Evolutionary conservation across 1,139 yeast genomes (phyloP).

Genomic region (Taiozyma onychis): DNA sequence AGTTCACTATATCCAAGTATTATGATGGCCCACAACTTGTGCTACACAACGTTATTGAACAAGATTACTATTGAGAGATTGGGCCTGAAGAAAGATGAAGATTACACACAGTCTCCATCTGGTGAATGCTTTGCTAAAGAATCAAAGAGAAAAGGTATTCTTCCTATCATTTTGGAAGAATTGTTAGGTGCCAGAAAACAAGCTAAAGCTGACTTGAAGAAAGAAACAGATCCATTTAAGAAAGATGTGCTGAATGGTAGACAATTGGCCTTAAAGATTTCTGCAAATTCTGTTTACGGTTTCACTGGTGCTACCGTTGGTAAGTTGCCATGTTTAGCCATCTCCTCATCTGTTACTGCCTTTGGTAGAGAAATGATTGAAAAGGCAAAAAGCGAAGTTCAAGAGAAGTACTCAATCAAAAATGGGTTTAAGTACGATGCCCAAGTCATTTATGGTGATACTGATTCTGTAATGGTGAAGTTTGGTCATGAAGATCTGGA

Average conservation of each 20-base stretch:
- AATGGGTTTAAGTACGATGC: constrained; percentile 85
- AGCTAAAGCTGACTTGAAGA: constrained; percentile 85
- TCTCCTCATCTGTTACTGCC: constrained; percentile 92
- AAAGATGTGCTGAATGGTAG: constrained; percentile 94
- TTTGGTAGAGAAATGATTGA: constrained; percentile 98
- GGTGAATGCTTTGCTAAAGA: constrained; percentile 88
- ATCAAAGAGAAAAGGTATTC: constrained; percentile 67
- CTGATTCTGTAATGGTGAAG: constrained; percentile 98
- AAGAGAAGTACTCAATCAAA: constrained; percentile 64
- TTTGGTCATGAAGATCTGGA: constrained; percentile 82
- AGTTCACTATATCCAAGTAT: constrained; percentile 96
- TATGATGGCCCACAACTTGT: constrained; percentile 98
- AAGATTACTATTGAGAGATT: constrained; percentile 64
- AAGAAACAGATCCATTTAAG: constrained; percentile 91
- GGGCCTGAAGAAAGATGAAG: constrained; percentile 59
- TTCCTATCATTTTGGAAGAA: constrained; percentile 89
- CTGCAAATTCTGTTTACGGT: constrained; percentile 98
- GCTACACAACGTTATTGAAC: constrained; percentile 84
- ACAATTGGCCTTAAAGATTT: constrained; percentile 90
- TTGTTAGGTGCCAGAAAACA: constrained; percentile 86
- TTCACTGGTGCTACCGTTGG: constrained; percentile 99
- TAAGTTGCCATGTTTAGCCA: constrained; percentile 91
- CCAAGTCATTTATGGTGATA: constrained; percentile 94
- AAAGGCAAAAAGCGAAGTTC: constrained; percentile 80
- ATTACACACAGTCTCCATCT: constrained; percentile 84